Evolutionary conservation across 352 stramenopile genomes (phyloP), one percentile per base, ranked within the genome.

Genomic region (Pythium oligandrum): DNA sequence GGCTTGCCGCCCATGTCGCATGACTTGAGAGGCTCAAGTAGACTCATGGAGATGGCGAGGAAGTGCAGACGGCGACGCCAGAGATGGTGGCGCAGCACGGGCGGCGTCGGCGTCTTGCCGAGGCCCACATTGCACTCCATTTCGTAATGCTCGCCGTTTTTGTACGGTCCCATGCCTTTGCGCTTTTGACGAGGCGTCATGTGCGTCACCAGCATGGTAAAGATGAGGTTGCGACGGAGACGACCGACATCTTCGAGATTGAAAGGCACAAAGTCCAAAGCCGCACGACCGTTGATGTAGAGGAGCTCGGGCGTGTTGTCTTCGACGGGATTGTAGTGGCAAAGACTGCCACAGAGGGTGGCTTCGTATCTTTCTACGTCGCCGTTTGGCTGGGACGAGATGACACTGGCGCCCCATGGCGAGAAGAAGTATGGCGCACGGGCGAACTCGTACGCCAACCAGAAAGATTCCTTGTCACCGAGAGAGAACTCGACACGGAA

Each of bases 391-490:
- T 53, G 59, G 2, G 68, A 67, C 3, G 78, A 75, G 5, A 90
- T 59, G 50, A 82, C 72, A 6, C 72, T 84, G 8, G 75, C 72
- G 4, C 75, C 76, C 72, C 71, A 88, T 0, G 79, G 79, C 5
- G 78, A 90, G 58, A 90, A 89, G 40, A 71, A 75, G 57, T 90
- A 93, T 12, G 68, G 53, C 3, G 53, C 59, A 44, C 82, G 69
- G 0, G 75, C 70, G 4, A 93, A 69, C 57, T 85, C 74, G 51
- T 72, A 90, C 40, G 79, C 68, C 26, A 93, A 59, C 82, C 82
- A 93, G 48, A 90, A 90, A 0, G 73, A 51, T 39, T 93, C 82
- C 44, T 90, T 89, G 58, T 88, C 79, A 8, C 79, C 78, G 50
- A 68, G 79, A 9, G 80, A 91, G 51, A 87, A 88, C 56, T 75